These are phyloP conservation scores for Maudiozyma pseudohumilis DNA, from an alignment of 805 yeast species.

Conservation along the genomic window DNA sequence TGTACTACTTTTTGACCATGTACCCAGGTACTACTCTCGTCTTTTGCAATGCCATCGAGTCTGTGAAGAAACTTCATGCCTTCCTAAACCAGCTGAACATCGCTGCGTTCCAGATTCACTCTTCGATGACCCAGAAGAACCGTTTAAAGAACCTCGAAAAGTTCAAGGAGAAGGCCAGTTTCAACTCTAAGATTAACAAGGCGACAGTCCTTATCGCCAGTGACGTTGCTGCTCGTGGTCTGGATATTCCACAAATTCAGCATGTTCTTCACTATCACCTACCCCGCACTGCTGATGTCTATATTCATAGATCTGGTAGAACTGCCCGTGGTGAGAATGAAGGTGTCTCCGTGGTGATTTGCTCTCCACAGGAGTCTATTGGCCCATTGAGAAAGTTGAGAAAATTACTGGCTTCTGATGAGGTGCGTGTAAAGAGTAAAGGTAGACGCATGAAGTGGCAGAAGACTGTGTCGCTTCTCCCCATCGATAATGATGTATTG, in stretches of 20 bases:
- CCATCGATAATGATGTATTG: conserved; percentile 67
- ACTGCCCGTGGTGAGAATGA: conserved; percentile 92
- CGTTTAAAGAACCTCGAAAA: conserved; percentile 78
- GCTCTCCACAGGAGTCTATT: conserved; percentile 88
- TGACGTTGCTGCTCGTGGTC: conserved; percentile 97
- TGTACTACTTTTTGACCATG: conserved; percentile 76
- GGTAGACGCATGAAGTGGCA: conserved; percentile 33
- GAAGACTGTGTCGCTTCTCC: conserved; percentile 55
- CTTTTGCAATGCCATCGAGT: conserved; percentile 90
- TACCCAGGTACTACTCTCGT: conserved; percentile 86
- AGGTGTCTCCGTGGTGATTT: conserved; percentile 90
- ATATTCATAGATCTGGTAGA: conserved; percentile 93
- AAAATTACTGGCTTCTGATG: conserved; percentile 36
- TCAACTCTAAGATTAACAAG: conserved; percentile 33
- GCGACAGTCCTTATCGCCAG: conserved; percentile 77
- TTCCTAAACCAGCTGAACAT: conserved; percentile 60
- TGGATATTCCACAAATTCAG: conserved; percentile 81
- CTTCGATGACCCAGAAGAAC: conserved; percentile 92
- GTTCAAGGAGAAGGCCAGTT: conserved; percentile 29
- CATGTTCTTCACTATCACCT: conserved; percentile 95
- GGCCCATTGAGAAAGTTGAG: conserved; percentile 77
- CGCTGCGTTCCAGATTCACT: conserved; percentile 70
- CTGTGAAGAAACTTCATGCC: conserved; percentile 79
- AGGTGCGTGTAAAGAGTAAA: conserved; percentile 6
- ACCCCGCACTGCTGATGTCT: conserved; percentile 89